Evolutionary conservation across 1,139 yeast species (phyloP).

Genomic region (Yamadazyma sp.): DNA sequence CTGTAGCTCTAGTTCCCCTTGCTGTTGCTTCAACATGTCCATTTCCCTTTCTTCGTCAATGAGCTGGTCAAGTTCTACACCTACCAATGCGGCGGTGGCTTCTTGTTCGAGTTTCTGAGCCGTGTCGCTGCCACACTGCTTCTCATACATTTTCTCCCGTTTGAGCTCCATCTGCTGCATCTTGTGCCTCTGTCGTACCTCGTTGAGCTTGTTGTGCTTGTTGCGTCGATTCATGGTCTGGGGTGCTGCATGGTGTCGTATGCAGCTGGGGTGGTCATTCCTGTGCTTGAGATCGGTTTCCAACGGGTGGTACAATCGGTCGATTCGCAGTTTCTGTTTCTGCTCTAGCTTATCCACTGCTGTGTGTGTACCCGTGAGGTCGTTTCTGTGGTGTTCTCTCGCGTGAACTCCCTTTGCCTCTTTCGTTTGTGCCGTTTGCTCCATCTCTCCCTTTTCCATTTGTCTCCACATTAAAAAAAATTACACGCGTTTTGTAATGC

Average conservation of each 20-base stretch:
- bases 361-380: neutral
- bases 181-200: conserved; percentile 29
- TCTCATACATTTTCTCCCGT: conserved; percentile 26
- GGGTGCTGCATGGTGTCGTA: conserved; percentile 9
- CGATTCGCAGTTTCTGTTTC: conserved; percentile 20
- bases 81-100: conserved; percentile 18
- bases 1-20: conserved; percentile 6
- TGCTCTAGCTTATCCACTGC: conserved; percentile 11
- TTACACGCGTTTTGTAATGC: conserved; percentile 1
- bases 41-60: conserved; percentile 30
- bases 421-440: too few relatives aligned
- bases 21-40: neutral
- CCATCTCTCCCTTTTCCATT: neutral
- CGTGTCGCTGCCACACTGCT: conserved; percentile 22
- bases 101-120: conserved; percentile 19
- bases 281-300: conserved; percentile 7
- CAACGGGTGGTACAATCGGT: conserved; percentile 22
- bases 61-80: conserved; percentile 27
- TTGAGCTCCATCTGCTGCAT: conserved; percentile 22
- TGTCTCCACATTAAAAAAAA: neutral
- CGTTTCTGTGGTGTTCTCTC: neutral
- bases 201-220: conserved; percentile 27
- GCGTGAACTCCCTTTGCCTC: too few relatives aligned
- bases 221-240: conserved; percentile 21
- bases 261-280: conserved; percentile 18